A percentile compares a stretch with the other conserved stretches of the same genome.
These are phyloP conservation scores for Fagopyrum homotropicum DNA, from an alignment of 148 eudicot species.

Conservation along the genomic window DNA sequence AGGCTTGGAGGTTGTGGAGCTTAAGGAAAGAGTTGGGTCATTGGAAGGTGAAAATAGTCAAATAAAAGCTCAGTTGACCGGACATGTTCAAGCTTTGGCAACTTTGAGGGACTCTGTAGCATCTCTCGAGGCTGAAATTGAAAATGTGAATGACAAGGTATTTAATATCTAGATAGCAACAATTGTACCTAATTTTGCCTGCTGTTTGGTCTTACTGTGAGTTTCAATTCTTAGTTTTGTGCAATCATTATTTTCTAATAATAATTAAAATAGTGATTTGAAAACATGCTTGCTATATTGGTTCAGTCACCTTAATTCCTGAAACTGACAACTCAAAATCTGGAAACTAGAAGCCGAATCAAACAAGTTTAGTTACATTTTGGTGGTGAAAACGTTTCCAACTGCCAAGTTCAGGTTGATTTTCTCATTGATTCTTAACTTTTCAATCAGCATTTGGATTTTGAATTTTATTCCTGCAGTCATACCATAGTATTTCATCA, in stretches of 20 bases:
- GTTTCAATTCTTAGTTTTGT: neutral
- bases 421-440: neutral
- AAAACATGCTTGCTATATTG: neutral
- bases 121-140: slow-evolving; percentile 58
- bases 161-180: neutral
- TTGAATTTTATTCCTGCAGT: neutral
- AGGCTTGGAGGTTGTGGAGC: slow-evolving; percentile 31
- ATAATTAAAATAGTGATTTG: too few species aligned
- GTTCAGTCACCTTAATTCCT: too few species aligned
- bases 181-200: too few species aligned
- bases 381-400: neutral
- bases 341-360: neutral
- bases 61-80: slow-evolving; percentile 49
- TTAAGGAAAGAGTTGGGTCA: slow-evolving; percentile 39
- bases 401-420: neutral
- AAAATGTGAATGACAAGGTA: slow-evolving; percentile 48
- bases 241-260: neutral
- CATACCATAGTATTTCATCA: neutral
- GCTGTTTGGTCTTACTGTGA: neutral
- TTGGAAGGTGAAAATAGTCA: slow-evolving; percentile 71
- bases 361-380: neutral
- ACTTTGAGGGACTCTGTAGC: slow-evolving; percentile 55
- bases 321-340: too few species aligned
- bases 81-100: slow-evolving; percentile 45
- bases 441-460: neutral